Evolutionary conservation across 257 asterid species (phyloP), one percentile per base, ranked within the genome.

Genomic region (Gardenia jasminoides): DNA sequence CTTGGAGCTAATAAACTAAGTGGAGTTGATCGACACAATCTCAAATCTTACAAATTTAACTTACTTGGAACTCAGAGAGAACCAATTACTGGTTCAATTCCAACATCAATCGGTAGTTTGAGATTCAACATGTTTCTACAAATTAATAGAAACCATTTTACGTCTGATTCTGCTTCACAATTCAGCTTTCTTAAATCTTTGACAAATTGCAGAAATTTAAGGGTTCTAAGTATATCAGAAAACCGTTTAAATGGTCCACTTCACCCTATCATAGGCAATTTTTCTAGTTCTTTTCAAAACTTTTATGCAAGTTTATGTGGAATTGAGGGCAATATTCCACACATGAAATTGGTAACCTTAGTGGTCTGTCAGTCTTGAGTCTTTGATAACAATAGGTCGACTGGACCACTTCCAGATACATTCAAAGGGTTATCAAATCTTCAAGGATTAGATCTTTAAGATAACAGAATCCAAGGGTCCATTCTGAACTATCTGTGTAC

Each of bases 171-270:
- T 8, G 26, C 54, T 3, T 0, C 36, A 30, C 41, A 26, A 7
- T 12, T 26, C 1, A 10, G 46, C 50, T 59, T 75, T 28, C 20
- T 75, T 26, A 2, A 39, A 22, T 61, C 46, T 16, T 26, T 75
- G 71, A 61, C 70, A 26, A 61, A 46, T 10, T 75, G 71, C 10
- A 26, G 61, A 43, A 61, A 10, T 41, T 15, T 59, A 15, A 26
- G 1, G 0, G 28, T 0, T 3, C 13, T 59, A 10, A 0, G 0
- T 1, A 41, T 61, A 0, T 48, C 43, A 12, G 3, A 2, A 0
- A 75, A 75, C 26, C 59, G 44, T 2, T 8, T 75, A 16, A 16
- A n/a, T 7, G 48, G 31, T 26, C 0, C 3, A 7, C 59, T 75
- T 28, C 59, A 24, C 9, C 17, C n/a, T 0, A 7, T 19, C 71